A percentile compares a stretch with the other conserved stretches of the same genome.
phyloP scores from a whole-genome alignment of 352 stramenopile genomes.

The Pythium phragmitis region DNA sequence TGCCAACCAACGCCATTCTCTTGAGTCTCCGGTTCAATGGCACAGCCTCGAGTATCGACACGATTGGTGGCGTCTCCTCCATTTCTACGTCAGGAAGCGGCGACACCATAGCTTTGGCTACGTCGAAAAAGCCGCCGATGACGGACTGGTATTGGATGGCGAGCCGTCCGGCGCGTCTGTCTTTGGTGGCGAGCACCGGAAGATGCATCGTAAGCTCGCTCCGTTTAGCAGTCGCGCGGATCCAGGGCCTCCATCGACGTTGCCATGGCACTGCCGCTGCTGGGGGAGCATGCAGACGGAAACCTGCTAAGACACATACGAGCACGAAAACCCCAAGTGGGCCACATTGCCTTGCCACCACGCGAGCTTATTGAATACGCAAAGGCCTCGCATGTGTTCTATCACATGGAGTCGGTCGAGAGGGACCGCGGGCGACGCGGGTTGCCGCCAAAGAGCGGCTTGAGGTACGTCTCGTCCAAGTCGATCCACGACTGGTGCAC shows the following conservation, averaged over 20 bases:
- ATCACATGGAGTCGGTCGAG: constrained; percentile 18
- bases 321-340: too few relatives aligned
- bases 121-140: neutral
- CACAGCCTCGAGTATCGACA: neutral
- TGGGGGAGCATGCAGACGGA: too few relatives aligned
- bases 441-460: constrained; percentile 30
- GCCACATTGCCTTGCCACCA: too few relatives aligned
- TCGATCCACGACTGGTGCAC: constrained; percentile 26
- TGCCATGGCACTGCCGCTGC: too few relatives aligned
- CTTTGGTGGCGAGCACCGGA: neutral
- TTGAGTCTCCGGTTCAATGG: neutral
- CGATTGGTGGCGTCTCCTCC: neutral
- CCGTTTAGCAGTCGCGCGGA: neutral
- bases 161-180: neutral
- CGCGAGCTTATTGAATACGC: neutral
- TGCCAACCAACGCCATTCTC: neutral
- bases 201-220: neutral
- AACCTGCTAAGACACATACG: too few relatives aligned
- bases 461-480: constrained; percentile 31
- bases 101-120: too few relatives aligned
- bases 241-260: neutral
- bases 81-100: neutral
- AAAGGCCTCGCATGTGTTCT: neutral
- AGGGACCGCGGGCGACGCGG: constrained; percentile 12
- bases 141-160: neutral